Conservation (phyloP, 352 stramenopile species). For the Globisporangium nunn region DNA sequence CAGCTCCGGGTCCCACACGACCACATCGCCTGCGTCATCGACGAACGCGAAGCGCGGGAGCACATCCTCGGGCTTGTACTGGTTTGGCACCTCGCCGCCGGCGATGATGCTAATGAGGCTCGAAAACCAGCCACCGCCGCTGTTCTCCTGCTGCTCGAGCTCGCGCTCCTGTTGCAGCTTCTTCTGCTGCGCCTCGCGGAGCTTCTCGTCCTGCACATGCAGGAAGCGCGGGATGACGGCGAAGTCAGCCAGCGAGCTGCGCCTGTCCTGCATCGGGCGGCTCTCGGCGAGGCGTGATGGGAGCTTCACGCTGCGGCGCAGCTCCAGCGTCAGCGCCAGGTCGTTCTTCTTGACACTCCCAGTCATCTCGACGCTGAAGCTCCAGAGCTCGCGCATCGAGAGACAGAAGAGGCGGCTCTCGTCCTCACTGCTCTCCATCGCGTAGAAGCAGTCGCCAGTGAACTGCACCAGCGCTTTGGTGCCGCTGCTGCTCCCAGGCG, state of each 20-base stretch:
- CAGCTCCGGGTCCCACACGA: conserved; percentile 75
- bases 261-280: neutral
- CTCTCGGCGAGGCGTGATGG: conserved; percentile 25
- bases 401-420: conserved; percentile 51
- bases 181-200: conserved; percentile 23
- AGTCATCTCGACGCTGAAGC: conserved; percentile 27
- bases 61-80: conserved; percentile 64
- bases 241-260: conserved; percentile 28
- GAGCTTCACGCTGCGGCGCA: conserved; percentile 43
- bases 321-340: conserved; percentile 24
- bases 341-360: conserved; percentile 42
- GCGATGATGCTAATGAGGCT: conserved; percentile 53
- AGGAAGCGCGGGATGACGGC: conserved; percentile 49
- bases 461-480: neutral
- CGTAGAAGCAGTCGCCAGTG: conserved; percentile 28
- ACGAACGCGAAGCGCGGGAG: conserved; percentile 62
- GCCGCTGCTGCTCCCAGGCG: conserved; percentile 10
- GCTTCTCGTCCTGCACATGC: conserved; percentile 38
- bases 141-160: conserved; percentile 34
- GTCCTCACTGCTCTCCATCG: conserved; percentile 53
- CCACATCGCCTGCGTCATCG: conserved; percentile 41
- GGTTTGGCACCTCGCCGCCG: conserved; percentile 56
- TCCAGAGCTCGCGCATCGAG: conserved; percentile 50
- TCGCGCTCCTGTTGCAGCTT: conserved; percentile 29
- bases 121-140: conserved; percentile 42